Evolutionary conservation across 257 asterid species (phyloP), one percentile per base, ranked within the genome.

Genomic region (Hygrophila difformis): DNA sequence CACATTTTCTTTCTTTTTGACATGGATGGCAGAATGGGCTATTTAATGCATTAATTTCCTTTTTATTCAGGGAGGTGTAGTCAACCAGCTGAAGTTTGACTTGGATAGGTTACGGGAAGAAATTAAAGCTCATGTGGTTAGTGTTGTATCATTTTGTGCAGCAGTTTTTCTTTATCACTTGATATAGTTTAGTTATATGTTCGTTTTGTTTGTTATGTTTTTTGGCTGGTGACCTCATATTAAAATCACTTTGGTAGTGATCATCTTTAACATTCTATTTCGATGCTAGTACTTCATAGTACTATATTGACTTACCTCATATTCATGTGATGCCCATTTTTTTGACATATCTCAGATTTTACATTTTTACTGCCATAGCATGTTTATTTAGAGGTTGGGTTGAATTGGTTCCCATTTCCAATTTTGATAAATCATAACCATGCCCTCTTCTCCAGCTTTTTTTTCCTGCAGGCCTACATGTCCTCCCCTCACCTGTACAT

Each of bases 61-160:
- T 39, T 53, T 53, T 56, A 45, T 54, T 38, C 77, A 86, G 99
- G 96, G 95, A 53, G 47, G 89, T 64, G 64, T 71, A 46, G 93
- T 82, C 67, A 70, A 56, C 71, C 95, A 91, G 73, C 75, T 91
- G 62, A 82, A 75, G 65, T 63, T 58, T 63, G 87, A 82, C 56
- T 50, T 91, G 85, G 95, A 78, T 68, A 73, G 12, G 60, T 50
- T 91, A 55, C 96, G 76, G 56, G 84, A 61, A 53, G 89, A 91
- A 69, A 86, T 91, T 55, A 91, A 70, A 62, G 75, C 64, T 41
- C 82, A 68, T 36, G 59, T 80, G 93, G 99, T 91, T 40, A 68
- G 95, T 57, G 44, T 58, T 57, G 38, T 51, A 46, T 6, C 33
- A 47, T 43, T 56, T 0, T 6, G 37, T 3, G 37, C 37, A 33